A percentile compares a stretch with the other conserved stretches of the same genome.
Conservation (phyloP, 306 rosid species). For the Erythrophleum fordii region DNA sequence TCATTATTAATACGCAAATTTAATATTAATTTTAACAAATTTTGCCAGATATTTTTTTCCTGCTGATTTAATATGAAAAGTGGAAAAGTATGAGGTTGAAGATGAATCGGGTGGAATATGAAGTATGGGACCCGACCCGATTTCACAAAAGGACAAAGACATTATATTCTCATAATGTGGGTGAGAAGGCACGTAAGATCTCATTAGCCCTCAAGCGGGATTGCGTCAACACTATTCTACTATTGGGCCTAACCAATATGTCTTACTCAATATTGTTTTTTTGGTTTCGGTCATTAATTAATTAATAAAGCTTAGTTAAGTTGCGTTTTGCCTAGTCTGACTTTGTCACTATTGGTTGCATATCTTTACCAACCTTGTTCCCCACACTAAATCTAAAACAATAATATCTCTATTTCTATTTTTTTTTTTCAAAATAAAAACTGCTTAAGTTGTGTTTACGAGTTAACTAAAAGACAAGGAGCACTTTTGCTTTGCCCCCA, state of each 20-base stretch:
- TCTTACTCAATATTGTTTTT: not conserved
- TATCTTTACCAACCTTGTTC: constrained; percentile 45
- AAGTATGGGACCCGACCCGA: not conserved
- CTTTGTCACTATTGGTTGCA: constrained; percentile 43
- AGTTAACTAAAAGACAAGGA: constrained; percentile 32
- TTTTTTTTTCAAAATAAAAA: not conserved
- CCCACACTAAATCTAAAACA: constrained; percentile 33
- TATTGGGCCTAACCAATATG: not conserved
- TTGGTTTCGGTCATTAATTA: not conserved
- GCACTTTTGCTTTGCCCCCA: constrained; percentile 38
- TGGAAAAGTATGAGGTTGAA: not conserved
- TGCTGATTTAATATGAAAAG: too few species aligned
- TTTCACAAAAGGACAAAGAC: constrained; percentile 7
- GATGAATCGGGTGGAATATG: not conserved
- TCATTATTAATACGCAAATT: too few species aligned
- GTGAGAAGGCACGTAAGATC: constrained; percentile 25
- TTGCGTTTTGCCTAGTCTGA: constrained; percentile 32
- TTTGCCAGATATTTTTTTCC: too few species aligned
- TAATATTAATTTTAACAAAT: too few species aligned
- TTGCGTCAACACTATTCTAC: constrained; percentile 6
- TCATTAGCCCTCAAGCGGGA: not conserved
- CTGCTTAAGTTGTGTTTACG: constrained; percentile 23
- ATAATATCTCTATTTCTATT: constrained; percentile 15
- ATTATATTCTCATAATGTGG: constrained; percentile 16
- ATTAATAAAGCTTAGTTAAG: not conserved